Evolutionary conservation across 2,329 filamentous ascomycete genomes (phyloP), one percentile per base, ranked within the genome.

Genomic region (Aspergillus candidus): DNA sequence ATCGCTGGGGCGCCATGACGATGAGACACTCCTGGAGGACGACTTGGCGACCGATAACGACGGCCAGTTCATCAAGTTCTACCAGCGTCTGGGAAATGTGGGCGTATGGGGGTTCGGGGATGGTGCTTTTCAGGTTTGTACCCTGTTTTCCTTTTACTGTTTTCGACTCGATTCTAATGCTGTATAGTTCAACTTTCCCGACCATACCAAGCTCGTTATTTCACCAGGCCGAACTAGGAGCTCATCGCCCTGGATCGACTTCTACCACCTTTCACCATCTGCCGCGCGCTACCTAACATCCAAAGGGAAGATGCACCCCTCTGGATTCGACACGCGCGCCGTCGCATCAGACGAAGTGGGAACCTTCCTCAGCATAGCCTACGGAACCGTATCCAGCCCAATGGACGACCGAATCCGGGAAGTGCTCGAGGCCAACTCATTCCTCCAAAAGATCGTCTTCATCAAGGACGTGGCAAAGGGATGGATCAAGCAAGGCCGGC

Each of bases 31-130:
- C 14, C 47, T 54, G 4, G 60, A 62, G 11, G 59, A 61, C 14
- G 58, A 62, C 7, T 15, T 53, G 27, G 53, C 50, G 6, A 39
- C 50, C 35, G 40, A 58, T 36, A 58, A 49, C n/a, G 60, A 60
- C 11, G 58, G 57, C 5, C 67, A 68, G 18, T 73, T 71, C 47
- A 64, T 75, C 52, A 73, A 72, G 40, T 75, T 74, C 54, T 75
- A 74, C 54, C 71, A 75, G 51, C 63, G 72, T 11, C 56, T 75
- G 13, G 72, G 72, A 6, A 75, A 75, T 49, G 72, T 75, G n/a
- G 72, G 72, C n/a, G 67, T 74, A 33, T 75, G 72, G 72, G 71
- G 71, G 3, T 75, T 74, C 49, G 70, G 67, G 17, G 69, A 74
- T 47, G 71, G 72, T 4, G 67, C 70, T 41, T 68, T 75, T 47